A percentile compares a stretch with the other conserved stretches of the same genome.
Conservation (phyloP, 2,329 filamentous ascomycete genomes). For the Gnomoniopsis sp. region DNA sequence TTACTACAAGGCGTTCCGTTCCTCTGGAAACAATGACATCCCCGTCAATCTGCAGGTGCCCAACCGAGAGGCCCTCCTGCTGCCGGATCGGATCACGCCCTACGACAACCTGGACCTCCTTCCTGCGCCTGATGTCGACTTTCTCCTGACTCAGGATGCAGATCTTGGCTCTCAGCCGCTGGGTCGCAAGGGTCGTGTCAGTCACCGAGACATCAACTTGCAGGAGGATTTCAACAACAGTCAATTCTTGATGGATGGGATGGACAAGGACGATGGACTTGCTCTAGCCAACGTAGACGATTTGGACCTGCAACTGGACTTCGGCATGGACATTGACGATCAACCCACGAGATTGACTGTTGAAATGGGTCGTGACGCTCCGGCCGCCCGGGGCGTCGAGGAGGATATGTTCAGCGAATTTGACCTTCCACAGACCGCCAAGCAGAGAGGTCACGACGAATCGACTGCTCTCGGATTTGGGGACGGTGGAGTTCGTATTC, state of each 20-base stretch:
- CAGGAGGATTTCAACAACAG: conserved; percentile 70
- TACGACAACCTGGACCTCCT: conserved; percentile 76
- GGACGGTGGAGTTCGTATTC: conserved; percentile 55
- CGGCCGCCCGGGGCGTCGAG: conserved; percentile 62
- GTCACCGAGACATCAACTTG: conserved; percentile 64
- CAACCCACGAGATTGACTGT: conserved; percentile 60
- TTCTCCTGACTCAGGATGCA: conserved; percentile 65
- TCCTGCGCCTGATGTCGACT: conserved; percentile 83
- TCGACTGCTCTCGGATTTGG: conserved; percentile 52
- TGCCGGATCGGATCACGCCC: conserved; percentile 90
- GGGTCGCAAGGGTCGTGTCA: conserved; percentile 55
- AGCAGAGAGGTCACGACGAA: conserved; percentile 55
- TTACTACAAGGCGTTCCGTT: conserved; percentile 74
- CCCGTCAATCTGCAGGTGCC: conserved; percentile 77
- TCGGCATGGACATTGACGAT: conserved; percentile 71
- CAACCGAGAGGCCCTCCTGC: conserved; percentile 79
- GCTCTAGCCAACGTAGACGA: conserved; percentile 56
- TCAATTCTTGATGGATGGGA: conserved; percentile 73
- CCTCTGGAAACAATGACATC: conserved; percentile 91
- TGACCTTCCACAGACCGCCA: conserved; percentile 53
- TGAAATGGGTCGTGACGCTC: conserved; percentile 87
- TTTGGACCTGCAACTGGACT: conserved; percentile 69
- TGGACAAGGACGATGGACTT: conserved; percentile 54
- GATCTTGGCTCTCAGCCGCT: conserved; percentile 43
- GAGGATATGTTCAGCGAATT: conserved; percentile 68